phyloP scores from a whole-genome alignment of 345 rosid genomes.

The Aquilaria sinensis region DNA sequence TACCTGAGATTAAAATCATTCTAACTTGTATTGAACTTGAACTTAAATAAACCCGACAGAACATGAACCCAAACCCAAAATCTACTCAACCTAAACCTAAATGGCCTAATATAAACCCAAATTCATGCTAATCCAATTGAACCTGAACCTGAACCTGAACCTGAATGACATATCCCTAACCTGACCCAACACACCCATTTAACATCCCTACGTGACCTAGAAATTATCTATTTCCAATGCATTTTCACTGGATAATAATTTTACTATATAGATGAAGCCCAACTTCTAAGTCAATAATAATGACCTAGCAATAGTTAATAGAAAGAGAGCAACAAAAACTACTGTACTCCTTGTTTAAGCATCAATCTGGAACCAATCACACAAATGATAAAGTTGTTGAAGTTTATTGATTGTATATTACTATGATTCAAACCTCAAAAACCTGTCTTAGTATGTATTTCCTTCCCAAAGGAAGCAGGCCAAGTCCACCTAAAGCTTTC shows the following conservation, averaged over 20 bases:
- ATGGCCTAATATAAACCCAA: too few relatives aligned
- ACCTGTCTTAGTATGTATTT: constrained; percentile 73
- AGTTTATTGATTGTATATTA: background rate
- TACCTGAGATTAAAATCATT: too few relatives aligned
- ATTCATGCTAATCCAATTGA: too few relatives aligned
- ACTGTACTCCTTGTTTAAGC: constrained; percentile 95
- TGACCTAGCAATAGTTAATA: constrained; percentile 89
- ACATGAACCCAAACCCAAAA: too few relatives aligned
- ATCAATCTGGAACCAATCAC: constrained; percentile 55
- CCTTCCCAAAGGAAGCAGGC: constrained; percentile 87
- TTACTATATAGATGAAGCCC: constrained; percentile 95
- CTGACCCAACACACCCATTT: too few relatives aligned
- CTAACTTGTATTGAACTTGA: too few relatives aligned
- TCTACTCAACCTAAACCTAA: too few relatives aligned
- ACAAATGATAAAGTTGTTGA: constrained; percentile 16
- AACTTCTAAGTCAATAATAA: constrained; percentile 82
- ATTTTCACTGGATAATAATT: background rate
- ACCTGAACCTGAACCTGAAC: too few relatives aligned
- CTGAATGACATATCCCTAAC: too few relatives aligned
- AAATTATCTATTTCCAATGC: constrained; percentile 9
- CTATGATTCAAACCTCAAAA: constrained; percentile 55
- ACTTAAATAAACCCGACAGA: too few relatives aligned
- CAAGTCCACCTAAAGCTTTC: constrained; percentile 81
- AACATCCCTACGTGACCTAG: background rate
- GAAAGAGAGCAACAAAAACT: constrained; percentile 94